Percentiles rank a stretch among this genome's conserved stretches.
These are phyloP conservation scores for Bipolaris zeicola DNA, from an alignment of 2,329 filamentous ascomycete genomes.

Conservation along the genomic window DNA sequence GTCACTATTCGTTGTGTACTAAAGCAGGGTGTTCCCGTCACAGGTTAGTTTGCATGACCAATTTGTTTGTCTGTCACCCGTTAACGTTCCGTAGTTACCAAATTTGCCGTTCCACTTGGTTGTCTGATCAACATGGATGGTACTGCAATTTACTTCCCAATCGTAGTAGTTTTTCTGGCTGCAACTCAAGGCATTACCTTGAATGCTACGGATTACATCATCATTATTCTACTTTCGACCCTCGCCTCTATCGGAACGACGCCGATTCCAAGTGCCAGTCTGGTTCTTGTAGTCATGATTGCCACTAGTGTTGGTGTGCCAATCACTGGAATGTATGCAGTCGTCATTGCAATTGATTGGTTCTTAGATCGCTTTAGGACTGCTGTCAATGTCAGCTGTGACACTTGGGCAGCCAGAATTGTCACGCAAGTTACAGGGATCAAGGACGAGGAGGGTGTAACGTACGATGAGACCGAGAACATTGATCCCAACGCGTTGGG, in stretches of 20 bases:
- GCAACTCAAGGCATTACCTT: slow-evolving; percentile 56
- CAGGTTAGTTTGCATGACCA: slow-evolving; percentile 11
- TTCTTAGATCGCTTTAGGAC: slow-evolving; percentile 63
- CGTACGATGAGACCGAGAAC: slow-evolving; percentile 16
- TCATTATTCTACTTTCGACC: slow-evolving; percentile 57
- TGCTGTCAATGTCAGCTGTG: slow-evolving; percentile 58
- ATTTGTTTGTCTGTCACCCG: not conserved
- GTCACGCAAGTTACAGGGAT: slow-evolving; percentile 50
- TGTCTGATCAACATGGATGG: slow-evolving; percentile 47
- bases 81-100: slow-evolving; percentile 38
- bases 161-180: slow-evolving; percentile 60
- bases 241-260: slow-evolving; percentile 61
- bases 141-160: slow-evolving; percentile 63
- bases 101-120: slow-evolving; percentile 57
- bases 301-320: slow-evolving; percentile 53
- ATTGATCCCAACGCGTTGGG: slow-evolving; percentile 16
- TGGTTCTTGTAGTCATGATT: slow-evolving; percentile 61
- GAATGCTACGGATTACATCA: slow-evolving; percentile 54
- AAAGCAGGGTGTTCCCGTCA: slow-evolving; percentile 51
- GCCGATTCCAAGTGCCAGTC: slow-evolving; percentile 59
- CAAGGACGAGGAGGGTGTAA: slow-evolving; percentile 35
- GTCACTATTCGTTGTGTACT: slow-evolving; percentile 54
- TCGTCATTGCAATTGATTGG: slow-evolving; percentile 62
- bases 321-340: slow-evolving; percentile 58
- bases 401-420: slow-evolving; percentile 54